Percentiles rank a stretch among this genome's conserved stretches.
These are phyloP conservation scores for Schizophyllum amplum DNA, from an alignment of 1,284 basidiomycete genomes.

Conservation along the genomic window DNA sequence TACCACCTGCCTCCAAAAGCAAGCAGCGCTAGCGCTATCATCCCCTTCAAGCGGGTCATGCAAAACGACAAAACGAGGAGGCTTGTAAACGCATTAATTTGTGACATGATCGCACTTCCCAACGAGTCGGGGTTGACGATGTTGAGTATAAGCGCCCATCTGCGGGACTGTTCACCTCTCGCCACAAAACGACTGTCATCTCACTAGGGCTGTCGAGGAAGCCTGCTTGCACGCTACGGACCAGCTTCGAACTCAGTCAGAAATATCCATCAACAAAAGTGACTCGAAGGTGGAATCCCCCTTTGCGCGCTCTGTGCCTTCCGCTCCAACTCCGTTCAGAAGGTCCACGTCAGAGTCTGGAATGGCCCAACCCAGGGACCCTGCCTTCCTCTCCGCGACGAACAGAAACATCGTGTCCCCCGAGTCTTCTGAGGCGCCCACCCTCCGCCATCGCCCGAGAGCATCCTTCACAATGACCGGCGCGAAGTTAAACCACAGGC, in stretches of 20 bases:
- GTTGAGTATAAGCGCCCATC: no score
- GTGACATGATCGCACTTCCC: no score
- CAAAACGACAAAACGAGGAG: no score
- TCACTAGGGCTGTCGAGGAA: no score
- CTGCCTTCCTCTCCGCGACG: conserved; percentile 44
- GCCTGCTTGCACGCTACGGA: no score
- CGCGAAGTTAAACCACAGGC: conserved; percentile 70
- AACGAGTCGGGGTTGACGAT: no score
- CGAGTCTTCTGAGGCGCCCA: conserved; percentile 7
- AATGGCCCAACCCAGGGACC: conserved; percentile 49
- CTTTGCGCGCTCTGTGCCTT: conserved; percentile 33
- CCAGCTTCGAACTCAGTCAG: not conserved
- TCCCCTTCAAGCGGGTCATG: no score
- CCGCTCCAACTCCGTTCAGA: conserved; percentile 45
- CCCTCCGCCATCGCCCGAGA: conserved; percentile 1
- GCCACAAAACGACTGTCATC: no score
- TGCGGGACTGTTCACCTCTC: no score
- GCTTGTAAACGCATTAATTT: no score
- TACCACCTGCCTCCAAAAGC: no score
- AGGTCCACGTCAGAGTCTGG: conserved; percentile 46
- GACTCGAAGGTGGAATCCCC: conserved; percentile 63
- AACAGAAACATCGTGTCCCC: conserved; percentile 49
- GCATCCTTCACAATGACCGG: conserved; percentile 41
- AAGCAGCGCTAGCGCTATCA: no score
- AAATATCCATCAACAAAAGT: conserved; percentile 44